Base-by-base conservation (phyloP, 2,329 filamentous ascomycete genomes). In the Nothopassalora personata region DNA sequence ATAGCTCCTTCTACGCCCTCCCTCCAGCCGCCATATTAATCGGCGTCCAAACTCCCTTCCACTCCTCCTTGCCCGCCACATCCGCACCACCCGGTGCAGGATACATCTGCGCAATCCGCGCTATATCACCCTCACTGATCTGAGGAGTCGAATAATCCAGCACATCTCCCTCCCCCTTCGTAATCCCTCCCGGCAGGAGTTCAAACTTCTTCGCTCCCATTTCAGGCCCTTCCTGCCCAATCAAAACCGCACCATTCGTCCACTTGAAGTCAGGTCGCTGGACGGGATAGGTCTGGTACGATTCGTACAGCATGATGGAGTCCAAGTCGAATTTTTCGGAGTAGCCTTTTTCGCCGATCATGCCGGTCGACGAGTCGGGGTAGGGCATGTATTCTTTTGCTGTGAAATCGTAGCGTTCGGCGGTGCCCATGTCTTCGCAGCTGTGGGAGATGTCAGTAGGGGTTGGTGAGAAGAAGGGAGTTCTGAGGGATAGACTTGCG, bases 251-350 rank as follows among this genome's bases (percentile, higher is more conserved):
- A 18, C n/a, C 39, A 8, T 43, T 43, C 7, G 39, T 43, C 39
- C 39, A 43, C 13, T 3, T 18, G 15, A 43, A 43, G 7, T n/a
- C n/a, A 43, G 39, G 39, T n/a, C 39, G 39, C 18, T 43, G 39
- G 13, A 43, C 15, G 15, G 39, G 39, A 13, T 43, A 43, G 15
- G 39, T 43, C n/a, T 36, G 18, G n/a, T 53, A 53, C 9, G 50
- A 53, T n/a, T 27, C 31, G 50, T 53, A 53, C 3, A 53, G 18
- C 50, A 53, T 53, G 31, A 39, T 39, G 30, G 50, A 53, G n/a
- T 43, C 39, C 8, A 43, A 43, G 39, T 43, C 39, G 13, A 43
- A 43, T 15, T 43, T 18, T 43, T 18, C 8, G 1, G 39, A 43
- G 15, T 43, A 15, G 39, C 39, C 39, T 18, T 43, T n/a, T n/a